phyloP scores from a whole-genome alignment of 345 rosid genomes.

The Dipteronia sinensis region DNA sequence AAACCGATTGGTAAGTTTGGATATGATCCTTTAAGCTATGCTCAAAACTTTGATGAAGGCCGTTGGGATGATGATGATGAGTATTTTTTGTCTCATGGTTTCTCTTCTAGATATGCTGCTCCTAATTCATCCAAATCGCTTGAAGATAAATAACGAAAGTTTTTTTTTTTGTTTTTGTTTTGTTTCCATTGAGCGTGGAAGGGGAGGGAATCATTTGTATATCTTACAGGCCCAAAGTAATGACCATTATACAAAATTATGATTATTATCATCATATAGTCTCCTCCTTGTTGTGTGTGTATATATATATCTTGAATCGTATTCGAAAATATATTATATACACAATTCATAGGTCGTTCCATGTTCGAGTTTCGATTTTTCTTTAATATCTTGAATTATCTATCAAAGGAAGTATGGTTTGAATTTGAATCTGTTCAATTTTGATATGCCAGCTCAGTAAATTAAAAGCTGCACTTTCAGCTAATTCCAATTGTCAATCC shows the following conservation, averaged over 20 bases:
- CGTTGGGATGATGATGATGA: slow-evolving; percentile 32
- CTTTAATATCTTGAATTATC: not conserved
- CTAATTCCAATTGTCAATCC: not conserved
- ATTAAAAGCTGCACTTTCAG: not conserved
- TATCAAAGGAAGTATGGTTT: not conserved
- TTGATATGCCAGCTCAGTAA: not conserved
- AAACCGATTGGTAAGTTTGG: slow-evolving; percentile 39
- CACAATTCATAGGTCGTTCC: not conserved
- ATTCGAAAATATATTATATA: not conserved
- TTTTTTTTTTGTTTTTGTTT: not conserved
- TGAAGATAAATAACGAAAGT: slow-evolving; percentile 18
- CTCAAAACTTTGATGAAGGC: slow-evolving; percentile 53
- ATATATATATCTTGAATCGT: slow-evolving; percentile 5
- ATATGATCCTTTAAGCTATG: slow-evolving; percentile 52
- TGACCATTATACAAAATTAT: not conserved
- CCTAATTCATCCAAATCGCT: slow-evolving; percentile 21
- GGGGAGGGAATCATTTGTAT: not conserved
- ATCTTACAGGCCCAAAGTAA: not conserved
- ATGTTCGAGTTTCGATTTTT: too few species aligned
- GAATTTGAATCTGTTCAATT: not conserved
- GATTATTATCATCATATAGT: not conserved
- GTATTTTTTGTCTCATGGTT: slow-evolving; percentile 29
- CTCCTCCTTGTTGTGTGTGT: not conserved
- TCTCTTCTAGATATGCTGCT: slow-evolving; percentile 45
- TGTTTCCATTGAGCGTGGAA: not conserved